Base-by-base conservation (phyloP, 2,329 filamentous ascomycete genomes). In the Zymoseptoria crescenta region DNA sequence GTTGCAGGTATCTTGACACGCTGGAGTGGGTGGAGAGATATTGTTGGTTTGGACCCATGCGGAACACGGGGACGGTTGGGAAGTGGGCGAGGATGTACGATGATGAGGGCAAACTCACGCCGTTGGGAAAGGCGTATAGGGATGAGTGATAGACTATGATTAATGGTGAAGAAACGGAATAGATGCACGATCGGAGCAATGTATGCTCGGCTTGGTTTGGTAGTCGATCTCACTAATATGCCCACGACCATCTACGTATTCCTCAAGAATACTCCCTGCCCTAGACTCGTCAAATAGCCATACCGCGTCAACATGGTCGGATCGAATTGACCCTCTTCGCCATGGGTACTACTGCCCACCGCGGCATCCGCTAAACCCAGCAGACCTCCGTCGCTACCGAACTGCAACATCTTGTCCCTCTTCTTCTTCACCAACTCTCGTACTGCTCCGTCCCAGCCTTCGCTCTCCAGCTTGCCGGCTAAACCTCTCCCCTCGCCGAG, bases 301-400 rank as follows among this genome's bases (percentile, higher is more conserved):
- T 73, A 74, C 58, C 73, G 65, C 45, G 73, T 74, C 59, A 75
- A 63, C 68, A 68, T 68, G 0, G 73, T 74, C 48, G 73, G 72
- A 62, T 75, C 73, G 56, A 73, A 74, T 9, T 57, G 62, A 6
- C 51, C 51, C 56, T 63, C 65, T 51, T 54, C 67, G 13, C 63
- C 62, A 48, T 51, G 54, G 2, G 50, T 59, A 19, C 61, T 63
- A 6, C 56, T 64, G 16, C 59, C 65, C 49, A 70, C 70, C 13
- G 69, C 72, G 52, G 75, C 71, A 65, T 87, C 83, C 7, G 83
- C 85, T 8, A 87, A 74, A 60, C 81, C 83, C 70, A 87, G 83
- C 54, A 88, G 74, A 16, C 35, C 35, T 35, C 74, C 67, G 49
- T 64, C 56, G 67, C 71, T 56, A 72, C 69, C 52, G 69, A 68